phyloP scores from a whole-genome alignment of 768 basidiomycete genomes.

The Amanita phalloides region DNA sequence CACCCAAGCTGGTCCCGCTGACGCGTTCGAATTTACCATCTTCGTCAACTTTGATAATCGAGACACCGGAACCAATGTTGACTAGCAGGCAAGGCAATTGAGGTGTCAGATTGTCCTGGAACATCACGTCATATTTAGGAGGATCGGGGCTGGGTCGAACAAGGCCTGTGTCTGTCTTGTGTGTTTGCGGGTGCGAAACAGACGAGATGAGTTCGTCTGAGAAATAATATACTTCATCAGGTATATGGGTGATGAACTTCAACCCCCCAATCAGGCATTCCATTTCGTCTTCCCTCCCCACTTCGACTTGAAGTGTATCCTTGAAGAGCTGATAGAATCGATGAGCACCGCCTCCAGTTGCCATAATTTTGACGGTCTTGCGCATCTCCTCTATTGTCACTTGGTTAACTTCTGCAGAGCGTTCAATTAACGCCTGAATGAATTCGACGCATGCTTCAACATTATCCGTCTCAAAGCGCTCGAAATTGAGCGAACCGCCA shows the following conservation, averaged over 20 bases:
- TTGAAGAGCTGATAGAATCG: conserved; percentile 81
- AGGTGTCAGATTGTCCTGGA: conserved; percentile 72
- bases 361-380: conserved; percentile 90
- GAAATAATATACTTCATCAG: conserved; percentile 97
- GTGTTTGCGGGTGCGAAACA: conserved; percentile 24
- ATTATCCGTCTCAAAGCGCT: conserved; percentile 89
- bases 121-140: conserved; percentile 80
- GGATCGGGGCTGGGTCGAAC: conserved; percentile 88
- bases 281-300: conserved; percentile 94
- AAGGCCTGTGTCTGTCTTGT: conserved; percentile 21
- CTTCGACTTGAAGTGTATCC: conserved; percentile 69
- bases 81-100: conserved; percentile 94
- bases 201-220: conserved; percentile 91
- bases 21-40: conserved; percentile 95
- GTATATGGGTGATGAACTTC: conserved; percentile 92
- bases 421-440: conserved; percentile 77
- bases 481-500: conserved; percentile 95
- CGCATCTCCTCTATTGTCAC: conserved; percentile 90
- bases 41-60: conserved; percentile 93
- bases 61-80: conserved; percentile 97
- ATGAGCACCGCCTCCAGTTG: conserved; percentile 96
- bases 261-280: conserved; percentile 95
- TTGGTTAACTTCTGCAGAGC: conserved; percentile 75
- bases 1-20: conserved; percentile 93
- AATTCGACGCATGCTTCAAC: conserved; percentile 79